These are phyloP conservation scores for Cyclotella atomus DNA, from an alignment of 108 stramenopile genomes.

Conservation along the genomic window DNA sequence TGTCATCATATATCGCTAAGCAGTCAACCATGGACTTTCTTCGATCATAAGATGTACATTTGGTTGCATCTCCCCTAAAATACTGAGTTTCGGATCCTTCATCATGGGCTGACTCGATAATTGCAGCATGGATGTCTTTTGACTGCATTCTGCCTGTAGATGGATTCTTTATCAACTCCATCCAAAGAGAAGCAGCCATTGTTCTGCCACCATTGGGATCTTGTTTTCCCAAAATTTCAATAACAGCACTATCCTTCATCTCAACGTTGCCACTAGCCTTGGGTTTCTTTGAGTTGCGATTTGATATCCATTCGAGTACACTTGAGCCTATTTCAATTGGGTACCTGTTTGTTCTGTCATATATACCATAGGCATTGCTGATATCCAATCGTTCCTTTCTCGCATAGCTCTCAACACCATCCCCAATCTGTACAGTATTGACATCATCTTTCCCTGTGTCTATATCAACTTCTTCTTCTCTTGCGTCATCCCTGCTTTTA, in stretches of 20 bases:
- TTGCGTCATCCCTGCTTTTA: not conserved
- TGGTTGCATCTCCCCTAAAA: not conserved
- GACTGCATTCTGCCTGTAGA: not conserved
- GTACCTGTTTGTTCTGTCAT: too few relatives aligned
- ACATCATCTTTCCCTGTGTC: not conserved
- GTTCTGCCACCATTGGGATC: not conserved
- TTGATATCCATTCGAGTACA: slow-evolving; percentile 20
- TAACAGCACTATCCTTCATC: slow-evolving; percentile 1
- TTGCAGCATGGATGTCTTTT: not conserved
- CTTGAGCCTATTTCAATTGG: slow-evolving; percentile 23
- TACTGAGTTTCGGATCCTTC: not conserved
- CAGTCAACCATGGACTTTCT: slow-evolving; percentile 36
- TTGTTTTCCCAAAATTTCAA: not conserved
- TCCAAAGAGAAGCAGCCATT: too few relatives aligned
- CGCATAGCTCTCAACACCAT: not conserved
- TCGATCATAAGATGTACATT: not conserved
- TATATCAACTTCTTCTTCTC: not conserved
- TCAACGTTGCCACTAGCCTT: not conserved
- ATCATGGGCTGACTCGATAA: not conserved
- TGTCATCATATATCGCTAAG: slow-evolving; percentile 31
- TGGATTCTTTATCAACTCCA: too few relatives aligned
- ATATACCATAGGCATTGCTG: too few relatives aligned
- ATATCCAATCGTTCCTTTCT: too few relatives aligned
- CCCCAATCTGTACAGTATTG: not conserved
- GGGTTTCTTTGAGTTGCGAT: not conserved